phyloP scores from a whole-genome alignment of 1,284 basidiomycete genomes.

The Athelia sp. region DNA sequence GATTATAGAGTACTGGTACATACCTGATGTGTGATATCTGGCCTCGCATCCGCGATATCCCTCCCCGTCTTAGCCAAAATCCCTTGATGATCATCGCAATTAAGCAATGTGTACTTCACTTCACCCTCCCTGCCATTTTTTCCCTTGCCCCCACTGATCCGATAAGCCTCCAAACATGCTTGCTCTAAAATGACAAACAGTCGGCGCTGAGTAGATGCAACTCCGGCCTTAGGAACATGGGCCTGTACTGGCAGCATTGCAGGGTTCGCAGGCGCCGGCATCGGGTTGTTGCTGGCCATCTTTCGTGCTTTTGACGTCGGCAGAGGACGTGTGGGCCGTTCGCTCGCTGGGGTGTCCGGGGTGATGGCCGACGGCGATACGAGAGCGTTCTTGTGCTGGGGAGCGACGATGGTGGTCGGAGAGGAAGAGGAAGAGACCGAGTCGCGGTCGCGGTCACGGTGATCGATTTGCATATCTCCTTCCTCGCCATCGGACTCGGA shows the following conservation, averaged over 20 bases:
- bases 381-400: constrained; percentile 19
- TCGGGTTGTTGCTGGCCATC: constrained; percentile 33
- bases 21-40: constrained; percentile 98
- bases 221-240: constrained; percentile 64
- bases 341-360: neutral
- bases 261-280: constrained; percentile 54
- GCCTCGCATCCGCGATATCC: constrained; percentile 96
- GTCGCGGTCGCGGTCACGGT: constrained; percentile 1
- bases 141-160: constrained; percentile 54
- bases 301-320: constrained; percentile 44
- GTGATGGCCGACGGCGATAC: neutral
- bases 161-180: constrained; percentile 95
- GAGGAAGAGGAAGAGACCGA: neutral
- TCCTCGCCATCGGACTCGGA: constrained; percentile 21
- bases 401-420: constrained; percentile 6
- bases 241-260: constrained; percentile 79
- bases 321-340: constrained; percentile 41
- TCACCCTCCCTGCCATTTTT: constrained; percentile 59
- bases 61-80: constrained; percentile 96
- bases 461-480: constrained; percentile 17
- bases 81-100: constrained; percentile 99
- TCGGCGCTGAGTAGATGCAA: constrained; percentile 55
- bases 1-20: constrained; percentile 17
- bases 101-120: constrained; percentile 94
- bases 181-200: constrained; percentile 91